Conservation (phyloP, 2,329 filamentous ascomycete genomes). For the Paraphaeosphaeria sporulosa region DNA sequence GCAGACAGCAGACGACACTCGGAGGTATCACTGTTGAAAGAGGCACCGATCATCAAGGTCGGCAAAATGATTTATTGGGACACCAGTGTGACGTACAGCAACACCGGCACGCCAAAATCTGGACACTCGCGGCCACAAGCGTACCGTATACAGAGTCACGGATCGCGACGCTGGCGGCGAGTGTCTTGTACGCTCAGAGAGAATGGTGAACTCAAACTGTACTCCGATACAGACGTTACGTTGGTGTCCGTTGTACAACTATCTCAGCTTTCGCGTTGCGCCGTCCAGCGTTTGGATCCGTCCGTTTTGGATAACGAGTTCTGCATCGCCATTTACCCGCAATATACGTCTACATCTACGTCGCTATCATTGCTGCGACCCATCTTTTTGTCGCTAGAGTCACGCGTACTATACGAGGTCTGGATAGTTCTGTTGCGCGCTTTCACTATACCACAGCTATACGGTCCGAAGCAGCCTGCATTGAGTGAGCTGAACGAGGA, state of each 20-base stretch:
- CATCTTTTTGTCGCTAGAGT: slow-evolving; percentile 87
- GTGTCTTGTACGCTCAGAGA: slow-evolving; percentile 95
- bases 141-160: slow-evolving; percentile 63
- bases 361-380: slow-evolving; percentile 82
- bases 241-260: slow-evolving; percentile 85
- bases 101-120: slow-evolving; percentile 47
- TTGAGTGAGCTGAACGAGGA: slow-evolving; percentile 54
- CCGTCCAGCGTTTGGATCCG: slow-evolving; percentile 87
- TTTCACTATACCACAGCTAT: slow-evolving; percentile 91
- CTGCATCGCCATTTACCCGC: slow-evolving; percentile 94
- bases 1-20: slow-evolving; percentile 56
- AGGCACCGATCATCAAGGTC: slow-evolving; percentile 90
- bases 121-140: slow-evolving; percentile 56
- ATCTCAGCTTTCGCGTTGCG: slow-evolving; percentile 85
- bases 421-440: slow-evolving; percentile 94
- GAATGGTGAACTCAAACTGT: slow-evolving; percentile 91
- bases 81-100: slow-evolving; percentile 63
- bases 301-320: slow-evolving; percentile 93
- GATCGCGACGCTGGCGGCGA: slow-evolving; percentile 77
- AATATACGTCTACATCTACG: slow-evolving; percentile 79
- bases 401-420: slow-evolving; percentile 89
- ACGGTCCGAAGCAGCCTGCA: slow-evolving; percentile 67
- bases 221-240: slow-evolving; percentile 83
- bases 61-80: slow-evolving; percentile 73
- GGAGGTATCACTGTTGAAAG: slow-evolving; percentile 65